Base-by-base conservation (phyloP, 2,329 filamentous ascomycete species). In the Stemphylium beticola region DNA sequence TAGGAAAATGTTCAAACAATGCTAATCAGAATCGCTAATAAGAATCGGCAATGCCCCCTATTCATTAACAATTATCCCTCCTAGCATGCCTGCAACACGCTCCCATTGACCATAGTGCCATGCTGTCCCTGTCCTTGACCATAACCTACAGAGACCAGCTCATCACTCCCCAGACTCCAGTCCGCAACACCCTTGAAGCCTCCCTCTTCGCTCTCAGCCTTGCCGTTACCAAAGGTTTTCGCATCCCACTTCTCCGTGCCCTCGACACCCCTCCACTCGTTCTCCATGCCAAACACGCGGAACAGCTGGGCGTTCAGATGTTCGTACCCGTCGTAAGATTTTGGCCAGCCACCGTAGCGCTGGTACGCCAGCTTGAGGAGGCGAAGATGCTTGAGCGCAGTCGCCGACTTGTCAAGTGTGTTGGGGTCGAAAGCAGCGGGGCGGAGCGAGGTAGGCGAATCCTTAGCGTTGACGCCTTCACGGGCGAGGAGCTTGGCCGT, bases 211-310 rank as follows among this genome's bases (percentile, higher is more conserved):
- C 68, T 71, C 66, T 81, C 77, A 3, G 80, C 80, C 68, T 79
- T 80, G 3, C 80, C 80, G 10, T 53, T 51, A 1, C 79, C 80
- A 60, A 77, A 81, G 0, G 62, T 70, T 65, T 80, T 79, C 15
- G 77, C 65, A 47, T 75, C 67, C 80, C 80, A 82, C 69, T 78
- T 80, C 69, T 81, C 79, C 1, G 79, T 76, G 1, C 78, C 78
- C 52, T 78, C 74, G 0, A 76, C 66, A 1, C 73, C 75, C 60
- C 77, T 75, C 62, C 81, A 66, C 22, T 76, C 70, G 3, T 60
- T 52, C 20, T 69, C 62, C 5, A 29, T 38, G 4, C 67, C 67
- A 58, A 77, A 83, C 15, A 69, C 66, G 5, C 68, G 60, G 66
- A 79, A 80, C 6, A 82, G 44, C 46, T 80, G 73, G 1, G 74